phyloP scores from a whole-genome alignment of 2,329 filamentous ascomycete species.

The Leptographium galeiforme region DNA sequence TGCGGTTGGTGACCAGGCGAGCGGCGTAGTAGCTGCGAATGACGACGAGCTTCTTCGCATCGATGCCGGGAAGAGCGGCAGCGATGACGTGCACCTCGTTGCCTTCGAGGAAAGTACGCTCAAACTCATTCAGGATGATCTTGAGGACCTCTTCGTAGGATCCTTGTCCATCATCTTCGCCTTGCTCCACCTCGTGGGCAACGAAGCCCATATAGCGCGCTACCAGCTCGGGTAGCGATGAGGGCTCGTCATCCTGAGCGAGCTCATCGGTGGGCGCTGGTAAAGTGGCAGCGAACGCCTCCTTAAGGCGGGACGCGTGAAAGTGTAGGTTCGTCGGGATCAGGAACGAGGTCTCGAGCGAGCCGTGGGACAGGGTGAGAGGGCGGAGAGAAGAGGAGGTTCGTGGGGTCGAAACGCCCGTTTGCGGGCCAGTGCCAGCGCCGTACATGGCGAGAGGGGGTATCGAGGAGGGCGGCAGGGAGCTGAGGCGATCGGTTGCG shows the following conservation, averaged over 20 bases:
- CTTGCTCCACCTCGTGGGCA: slow-evolving; percentile 77
- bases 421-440: slow-evolving; percentile 71
- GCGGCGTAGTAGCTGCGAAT: slow-evolving; percentile 87
- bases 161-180: slow-evolving; percentile 77
- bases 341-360: slow-evolving; percentile 90
- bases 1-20: slow-evolving; percentile 67
- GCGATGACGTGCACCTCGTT: slow-evolving; percentile 93
- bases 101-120: slow-evolving; percentile 83
- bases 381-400: slow-evolving; percentile 87
- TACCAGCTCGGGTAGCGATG: slow-evolving; percentile 82
- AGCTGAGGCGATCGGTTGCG: not conserved
- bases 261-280: slow-evolving; percentile 92
- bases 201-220: slow-evolving; percentile 88
- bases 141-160: slow-evolving; percentile 89
- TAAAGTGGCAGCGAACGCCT: slow-evolving; percentile 72
- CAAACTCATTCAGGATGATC: slow-evolving; percentile 87
- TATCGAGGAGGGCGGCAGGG: slow-evolving; percentile 20
- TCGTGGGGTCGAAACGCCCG: slow-evolving; percentile 91
- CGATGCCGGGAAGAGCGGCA: slow-evolving; percentile 75
- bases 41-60: slow-evolving; percentile 81
- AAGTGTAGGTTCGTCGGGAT: slow-evolving; percentile 93
- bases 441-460: slow-evolving; percentile 62
- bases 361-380: slow-evolving; percentile 80
- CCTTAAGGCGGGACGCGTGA: slow-evolving; percentile 87
- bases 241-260: slow-evolving; percentile 97